Conservation (phyloP, 345 rosid species). For the Clausena lansium region DNA sequence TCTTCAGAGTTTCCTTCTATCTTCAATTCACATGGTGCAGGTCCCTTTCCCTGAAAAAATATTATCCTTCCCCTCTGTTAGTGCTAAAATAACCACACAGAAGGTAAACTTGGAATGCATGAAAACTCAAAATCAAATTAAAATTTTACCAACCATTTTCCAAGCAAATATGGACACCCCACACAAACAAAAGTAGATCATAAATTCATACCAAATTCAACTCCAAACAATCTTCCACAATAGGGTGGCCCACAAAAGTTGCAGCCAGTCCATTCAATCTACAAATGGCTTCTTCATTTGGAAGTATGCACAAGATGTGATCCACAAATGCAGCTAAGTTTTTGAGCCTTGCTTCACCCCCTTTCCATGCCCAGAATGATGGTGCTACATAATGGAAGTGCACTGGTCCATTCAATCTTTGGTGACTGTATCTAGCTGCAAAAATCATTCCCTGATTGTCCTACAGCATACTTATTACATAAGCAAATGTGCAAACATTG, state of each 20-base stretch:
- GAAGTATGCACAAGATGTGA: constrained; percentile 90
- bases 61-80: constrained; percentile 10
- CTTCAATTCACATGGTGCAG: constrained; percentile 37
- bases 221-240: constrained; percentile 74
- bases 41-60: constrained; percentile 48
- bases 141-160: background rate
- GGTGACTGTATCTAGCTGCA: constrained; percentile 71
- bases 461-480: constrained; percentile 34
- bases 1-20: constrained; percentile 44
- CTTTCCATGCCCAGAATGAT: constrained; percentile 99
- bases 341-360: constrained; percentile 77
- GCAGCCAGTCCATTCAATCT: constrained; percentile 64
- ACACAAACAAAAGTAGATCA: constrained; percentile 9
- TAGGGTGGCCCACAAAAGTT: constrained; percentile 84
- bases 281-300: constrained; percentile 66
- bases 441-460: constrained; percentile 47
- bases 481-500: constrained; percentile 16
- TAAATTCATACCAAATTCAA: constrained; percentile 43
- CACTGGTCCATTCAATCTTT: constrained; percentile 33
- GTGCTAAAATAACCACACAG: background rate
- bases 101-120: background rate
- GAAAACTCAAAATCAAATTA: background rate
- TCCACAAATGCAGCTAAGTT: constrained; percentile 69
- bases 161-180: background rate
- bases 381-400: constrained; percentile 94